Conservation (phyloP, 73 alveolate genomes). For the Blepharisma japonicum region DNA sequence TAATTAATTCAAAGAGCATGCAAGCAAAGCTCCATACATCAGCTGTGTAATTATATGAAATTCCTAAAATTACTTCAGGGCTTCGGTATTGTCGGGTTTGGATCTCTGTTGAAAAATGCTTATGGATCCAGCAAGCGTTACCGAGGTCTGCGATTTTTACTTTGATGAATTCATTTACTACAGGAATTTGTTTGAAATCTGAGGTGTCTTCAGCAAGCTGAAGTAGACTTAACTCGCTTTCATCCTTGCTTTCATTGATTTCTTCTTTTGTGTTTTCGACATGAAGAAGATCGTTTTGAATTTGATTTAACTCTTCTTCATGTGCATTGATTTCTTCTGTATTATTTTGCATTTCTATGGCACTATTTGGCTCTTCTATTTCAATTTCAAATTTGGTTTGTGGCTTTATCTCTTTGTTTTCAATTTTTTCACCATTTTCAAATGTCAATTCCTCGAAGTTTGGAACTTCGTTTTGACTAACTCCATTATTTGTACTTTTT, state of each 20-base stretch:
- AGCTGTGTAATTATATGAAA: constrained; percentile 89
- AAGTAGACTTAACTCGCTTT: constrained; percentile 28
- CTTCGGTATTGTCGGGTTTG: constrained; percentile 96
- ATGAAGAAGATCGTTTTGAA: neutral
- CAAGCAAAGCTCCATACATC: constrained; percentile 98
- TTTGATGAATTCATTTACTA: constrained; percentile 42
- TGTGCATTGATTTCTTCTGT: neutral
- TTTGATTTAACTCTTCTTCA: neutral
- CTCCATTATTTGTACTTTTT: neutral
- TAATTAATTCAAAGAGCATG: constrained; percentile 92
- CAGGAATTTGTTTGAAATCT: neutral
- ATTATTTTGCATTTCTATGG: neutral
- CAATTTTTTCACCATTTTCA: neutral
- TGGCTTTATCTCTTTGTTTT: neutral
- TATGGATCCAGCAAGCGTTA: constrained; percentile 91
- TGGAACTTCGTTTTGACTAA: neutral
- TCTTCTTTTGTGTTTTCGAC: neutral
- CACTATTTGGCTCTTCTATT: neutral
- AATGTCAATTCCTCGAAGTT: neutral
- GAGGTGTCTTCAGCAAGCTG: neutral
- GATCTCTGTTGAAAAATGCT: constrained; percentile 86
- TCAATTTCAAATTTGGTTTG: neutral
- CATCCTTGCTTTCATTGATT: neutral
- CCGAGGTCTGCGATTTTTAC: constrained; percentile 89
- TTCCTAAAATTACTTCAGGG: constrained; percentile 97